Percentiles rank a stretch among this genome's conserved stretches.
Conservation (phyloP, 2,329 filamentous ascomycete species). For the Phialophora verrucosa region DNA sequence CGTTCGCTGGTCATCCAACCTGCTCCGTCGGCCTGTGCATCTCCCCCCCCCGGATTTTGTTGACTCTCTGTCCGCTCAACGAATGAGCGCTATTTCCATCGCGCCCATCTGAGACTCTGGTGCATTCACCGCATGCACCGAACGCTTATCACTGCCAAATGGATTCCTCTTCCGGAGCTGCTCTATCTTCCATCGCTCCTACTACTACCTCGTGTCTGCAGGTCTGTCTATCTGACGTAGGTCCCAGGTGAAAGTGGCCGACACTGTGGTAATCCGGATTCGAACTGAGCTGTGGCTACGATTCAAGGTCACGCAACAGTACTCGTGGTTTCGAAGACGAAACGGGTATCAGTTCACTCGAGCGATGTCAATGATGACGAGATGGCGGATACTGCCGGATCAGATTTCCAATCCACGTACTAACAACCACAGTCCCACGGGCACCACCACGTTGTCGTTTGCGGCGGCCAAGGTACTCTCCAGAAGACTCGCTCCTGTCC, state of each 20-base stretch:
- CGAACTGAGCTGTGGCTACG: background rate
- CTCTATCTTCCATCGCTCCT: background rate
- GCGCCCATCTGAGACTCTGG: background rate
- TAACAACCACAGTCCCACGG: conserved; percentile 88
- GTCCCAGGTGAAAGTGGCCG: background rate
- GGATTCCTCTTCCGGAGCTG: conserved; percentile 14
- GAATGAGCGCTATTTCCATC: background rate
- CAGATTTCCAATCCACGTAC: conserved; percentile 70
- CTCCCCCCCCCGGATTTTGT: background rate
- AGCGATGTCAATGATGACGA: background rate
- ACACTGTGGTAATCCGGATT: background rate
- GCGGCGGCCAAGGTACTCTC: conserved; percentile 95
- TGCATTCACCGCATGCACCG: background rate
- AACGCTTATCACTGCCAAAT: conserved; percentile 10
- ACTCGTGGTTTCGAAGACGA: background rate
- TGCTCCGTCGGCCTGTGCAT: background rate
- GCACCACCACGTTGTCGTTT: conserved; percentile 98
- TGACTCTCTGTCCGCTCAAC: conserved; percentile 5
- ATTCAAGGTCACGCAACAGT: background rate
- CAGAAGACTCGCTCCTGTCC: conserved; percentile 81
- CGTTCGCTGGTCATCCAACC: background rate
- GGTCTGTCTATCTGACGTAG: background rate
- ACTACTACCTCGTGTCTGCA: background rate
- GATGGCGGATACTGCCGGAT: conserved; percentile 6
- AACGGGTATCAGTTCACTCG: background rate